These are phyloP conservation scores for Colletotrichum sp. DNA, from an alignment of 2,329 filamentous ascomycete genomes.

Conservation along the genomic window DNA sequence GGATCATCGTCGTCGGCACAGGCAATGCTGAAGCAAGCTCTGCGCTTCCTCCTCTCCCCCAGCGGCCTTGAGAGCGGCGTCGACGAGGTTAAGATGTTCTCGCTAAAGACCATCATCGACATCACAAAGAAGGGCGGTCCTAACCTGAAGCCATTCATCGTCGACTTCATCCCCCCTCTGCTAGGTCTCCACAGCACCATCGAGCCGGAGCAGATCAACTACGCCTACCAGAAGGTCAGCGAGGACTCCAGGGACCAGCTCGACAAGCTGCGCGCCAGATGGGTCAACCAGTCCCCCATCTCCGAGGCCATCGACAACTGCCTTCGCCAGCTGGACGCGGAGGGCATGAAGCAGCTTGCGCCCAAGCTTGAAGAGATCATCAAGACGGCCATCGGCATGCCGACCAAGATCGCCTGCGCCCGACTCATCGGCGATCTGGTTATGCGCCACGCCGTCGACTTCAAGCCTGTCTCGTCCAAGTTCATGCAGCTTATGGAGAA, in stretches of 20 bases:
- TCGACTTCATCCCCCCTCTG: conserved; percentile 80
- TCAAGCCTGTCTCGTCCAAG: conserved; percentile 75
- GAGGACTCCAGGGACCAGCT: conserved; percentile 89
- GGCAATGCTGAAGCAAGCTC: conserved; percentile 82
- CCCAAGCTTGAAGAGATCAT: conserved; percentile 78
- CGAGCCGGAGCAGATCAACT: conserved; percentile 89
- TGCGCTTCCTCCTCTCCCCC: conserved; percentile 89
- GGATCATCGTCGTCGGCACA: conserved; percentile 72
- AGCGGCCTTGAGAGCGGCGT: conserved; percentile 89
- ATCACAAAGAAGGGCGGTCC: conserved; percentile 90
- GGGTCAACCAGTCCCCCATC: conserved; percentile 85
- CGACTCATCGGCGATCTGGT: conserved; percentile 85
- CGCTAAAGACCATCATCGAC: conserved; percentile 82
- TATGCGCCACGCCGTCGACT: conserved; percentile 77
- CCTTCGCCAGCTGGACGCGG: conserved; percentile 80
- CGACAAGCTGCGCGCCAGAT: conserved; percentile 82
- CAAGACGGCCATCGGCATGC: conserved; percentile 86
- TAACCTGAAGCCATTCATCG: conserved; percentile 79
- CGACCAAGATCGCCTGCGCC: conserved; percentile 91
- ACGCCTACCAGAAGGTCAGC: conserved; percentile 87
- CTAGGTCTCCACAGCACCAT: conserved; percentile 84
- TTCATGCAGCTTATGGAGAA: conserved; percentile 83
- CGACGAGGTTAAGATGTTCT: conserved; percentile 84
- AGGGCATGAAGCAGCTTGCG: conserved; percentile 77
- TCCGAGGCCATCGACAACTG: conserved; percentile 92